Evolutionary conservation across 805 yeast species (phyloP).

Genomic region (Wickerhamomyces sydowiorum): DNA sequence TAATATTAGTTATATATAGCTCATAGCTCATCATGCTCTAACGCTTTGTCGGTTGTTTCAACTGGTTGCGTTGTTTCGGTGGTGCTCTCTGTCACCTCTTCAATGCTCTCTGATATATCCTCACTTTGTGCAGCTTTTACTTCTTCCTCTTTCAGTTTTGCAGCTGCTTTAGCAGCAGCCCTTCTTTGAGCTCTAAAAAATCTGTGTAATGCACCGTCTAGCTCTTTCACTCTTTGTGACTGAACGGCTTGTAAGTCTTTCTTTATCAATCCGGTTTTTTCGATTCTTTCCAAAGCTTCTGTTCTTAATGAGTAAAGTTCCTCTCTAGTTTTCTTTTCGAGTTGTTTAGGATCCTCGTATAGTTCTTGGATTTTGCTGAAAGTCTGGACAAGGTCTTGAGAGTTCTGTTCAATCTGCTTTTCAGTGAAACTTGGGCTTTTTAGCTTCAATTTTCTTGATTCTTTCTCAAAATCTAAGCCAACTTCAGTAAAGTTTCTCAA

Average conservation of each 20-base stretch:
- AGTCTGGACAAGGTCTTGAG: conserved; percentile 22
- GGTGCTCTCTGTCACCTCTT: background rate
- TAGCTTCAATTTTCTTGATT: conserved; percentile 38
- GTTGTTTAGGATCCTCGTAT: conserved; percentile 14
- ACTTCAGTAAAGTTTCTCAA: conserved; percentile 37
- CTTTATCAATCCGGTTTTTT: conserved; percentile 12
- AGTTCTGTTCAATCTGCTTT: conserved; percentile 21
- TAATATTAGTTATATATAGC: background rate
- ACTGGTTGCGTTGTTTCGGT: background rate
- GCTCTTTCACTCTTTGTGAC: conserved; percentile 26
- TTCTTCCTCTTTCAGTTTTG: conserved; percentile 8
- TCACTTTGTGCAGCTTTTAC: conserved; percentile 1
- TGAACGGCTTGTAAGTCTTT: conserved; percentile 16
- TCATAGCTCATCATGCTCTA: background rate
- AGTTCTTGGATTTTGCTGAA: conserved; percentile 24
- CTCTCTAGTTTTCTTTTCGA: conserved; percentile 21
- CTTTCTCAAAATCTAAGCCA: conserved; percentile 47
- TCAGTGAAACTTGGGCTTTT: conserved; percentile 21
- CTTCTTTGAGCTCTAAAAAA: conserved; percentile 11
- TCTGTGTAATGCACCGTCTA: conserved; percentile 13
- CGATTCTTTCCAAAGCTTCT: conserved; percentile 17
- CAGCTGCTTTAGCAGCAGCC: conserved; percentile 15
- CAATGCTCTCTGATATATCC: background rate
- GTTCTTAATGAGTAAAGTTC: conserved; percentile 25
- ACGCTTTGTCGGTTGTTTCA: background rate